Conservation (phyloP, 257 asterid genomes). For the Solanum chilense region DNA sequence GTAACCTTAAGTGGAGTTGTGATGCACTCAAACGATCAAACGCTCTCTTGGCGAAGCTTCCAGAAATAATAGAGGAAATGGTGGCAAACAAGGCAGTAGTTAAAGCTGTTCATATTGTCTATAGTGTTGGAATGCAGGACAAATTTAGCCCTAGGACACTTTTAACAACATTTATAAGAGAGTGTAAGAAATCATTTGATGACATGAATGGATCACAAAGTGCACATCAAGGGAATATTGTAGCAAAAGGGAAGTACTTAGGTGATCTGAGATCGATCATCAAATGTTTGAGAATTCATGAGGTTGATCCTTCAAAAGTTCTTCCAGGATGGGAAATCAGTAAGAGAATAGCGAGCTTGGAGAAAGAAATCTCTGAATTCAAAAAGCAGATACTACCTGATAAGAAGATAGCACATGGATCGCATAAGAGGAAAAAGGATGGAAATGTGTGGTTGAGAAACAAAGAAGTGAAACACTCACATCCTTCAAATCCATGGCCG, state of each 20-base stretch:
- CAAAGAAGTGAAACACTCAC: slow-evolving; percentile 43
- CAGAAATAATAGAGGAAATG: slow-evolving; percentile 54
- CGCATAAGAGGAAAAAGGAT: slow-evolving; percentile 36
- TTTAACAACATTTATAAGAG: slow-evolving; percentile 43
- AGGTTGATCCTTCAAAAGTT: slow-evolving; percentile 41
- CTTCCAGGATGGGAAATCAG: slow-evolving; percentile 72
- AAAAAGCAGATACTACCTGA: slow-evolving; percentile 1
- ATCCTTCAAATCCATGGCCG: slow-evolving; percentile 19
- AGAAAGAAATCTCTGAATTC: slow-evolving; percentile 34
- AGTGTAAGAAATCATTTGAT: slow-evolving; percentile 38
- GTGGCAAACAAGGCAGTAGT: slow-evolving; percentile 47
- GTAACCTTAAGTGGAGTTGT: slow-evolving; percentile 46
- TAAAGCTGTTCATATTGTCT: slow-evolving; percentile 54
- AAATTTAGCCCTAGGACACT: slow-evolving; percentile 39
- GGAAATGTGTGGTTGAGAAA: slow-evolving; percentile 27
- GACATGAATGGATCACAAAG: slow-evolving; percentile 20
- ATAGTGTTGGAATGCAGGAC: slow-evolving; percentile 54
- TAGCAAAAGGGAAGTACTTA: slow-evolving; percentile 53
- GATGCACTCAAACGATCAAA: slow-evolving; percentile 39
- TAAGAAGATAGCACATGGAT: slow-evolving; percentile 14
- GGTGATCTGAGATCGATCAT: slow-evolving; percentile 36
- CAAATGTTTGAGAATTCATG: slow-evolving; percentile 51
- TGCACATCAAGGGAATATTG: slow-evolving; percentile 31
- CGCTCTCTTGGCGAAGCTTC: slow-evolving; percentile 37
- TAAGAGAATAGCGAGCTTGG: slow-evolving; percentile 35